These are phyloP conservation scores for Hysterium pulicare DNA, from an alignment of 2,329 filamentous ascomycete genomes.

Conservation along the genomic window DNA sequence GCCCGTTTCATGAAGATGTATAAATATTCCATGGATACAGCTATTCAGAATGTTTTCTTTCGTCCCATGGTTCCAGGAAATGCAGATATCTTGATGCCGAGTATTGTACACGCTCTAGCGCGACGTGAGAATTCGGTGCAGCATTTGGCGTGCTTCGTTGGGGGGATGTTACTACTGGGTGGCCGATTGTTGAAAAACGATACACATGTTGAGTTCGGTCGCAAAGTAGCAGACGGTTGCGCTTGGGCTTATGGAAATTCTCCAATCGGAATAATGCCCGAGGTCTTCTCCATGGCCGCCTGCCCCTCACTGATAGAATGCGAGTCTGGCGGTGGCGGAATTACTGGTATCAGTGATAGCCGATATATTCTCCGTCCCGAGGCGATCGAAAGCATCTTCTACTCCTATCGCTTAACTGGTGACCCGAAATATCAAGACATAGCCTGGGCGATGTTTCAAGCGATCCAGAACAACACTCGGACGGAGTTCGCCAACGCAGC, in stretches of 20 bases:
- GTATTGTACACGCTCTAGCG: constrained; percentile 31
- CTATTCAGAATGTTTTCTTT: constrained; percentile 41
- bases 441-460: constrained; percentile 70
- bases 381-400: constrained; percentile 73
- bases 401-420: constrained; percentile 70
- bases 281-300: constrained; percentile 50
- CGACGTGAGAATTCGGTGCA: constrained; percentile 8
- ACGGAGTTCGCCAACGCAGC: constrained; percentile 61
- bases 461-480: constrained; percentile 58
- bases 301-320: constrained; percentile 40
- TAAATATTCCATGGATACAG: constrained; percentile 41
- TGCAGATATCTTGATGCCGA: constrained; percentile 49
- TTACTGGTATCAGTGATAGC: constrained; percentile 53
- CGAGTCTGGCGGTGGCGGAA: constrained; percentile 46
- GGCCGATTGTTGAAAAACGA: constrained; percentile 55
- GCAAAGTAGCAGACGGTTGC: constrained; percentile 58
- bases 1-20: constrained; percentile 49
- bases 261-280: constrained; percentile 57
- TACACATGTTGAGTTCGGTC: constrained; percentile 52
- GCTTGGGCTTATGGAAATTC: constrained; percentile 57
- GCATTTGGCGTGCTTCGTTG: constrained; percentile 65
- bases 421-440: constrained; percentile 61
- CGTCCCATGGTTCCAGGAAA: constrained; percentile 26
- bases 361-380: constrained; percentile 65
- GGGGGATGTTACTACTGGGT: constrained; percentile 64